Percentiles rank a stretch among this genome's conserved stretches.
Evolutionary conservation across 345 rosid species (phyloP).

Genomic region (Lepidium sativum): DNA sequence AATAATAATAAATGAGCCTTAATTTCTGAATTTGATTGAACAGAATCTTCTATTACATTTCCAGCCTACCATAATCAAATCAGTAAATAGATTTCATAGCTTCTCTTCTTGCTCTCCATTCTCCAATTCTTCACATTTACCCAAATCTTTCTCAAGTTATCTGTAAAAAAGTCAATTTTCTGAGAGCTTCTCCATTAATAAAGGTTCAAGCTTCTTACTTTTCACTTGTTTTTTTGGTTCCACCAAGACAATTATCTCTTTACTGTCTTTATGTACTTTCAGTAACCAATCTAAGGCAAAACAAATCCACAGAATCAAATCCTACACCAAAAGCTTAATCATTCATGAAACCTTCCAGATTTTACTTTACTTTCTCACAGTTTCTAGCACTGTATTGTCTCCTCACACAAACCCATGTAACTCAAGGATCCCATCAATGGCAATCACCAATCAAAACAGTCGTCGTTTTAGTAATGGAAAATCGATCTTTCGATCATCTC

Average conservation of each 20-base stretch:
- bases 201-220: not conserved
- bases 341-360: constrained; percentile 26
- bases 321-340: not conserved
- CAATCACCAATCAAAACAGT: constrained; percentile 69
- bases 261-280: constrained; percentile 14
- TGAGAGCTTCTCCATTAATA: not conserved
- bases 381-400: constrained; percentile 38
- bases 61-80: constrained; percentile 12
- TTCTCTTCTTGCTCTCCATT: constrained; percentile 5
- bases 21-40: constrained; percentile 5
- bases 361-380: constrained; percentile 34
- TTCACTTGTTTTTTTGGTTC: not conserved
- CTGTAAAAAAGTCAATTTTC: not conserved
- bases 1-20: not conserved
- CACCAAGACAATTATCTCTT: not conserved
- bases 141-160: not conserved
- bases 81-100: constrained; percentile 12
- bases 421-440: constrained; percentile 32
- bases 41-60: constrained; percentile 21
- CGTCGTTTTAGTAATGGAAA: constrained; percentile 82
- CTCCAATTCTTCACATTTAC: constrained; percentile 18
- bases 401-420: constrained; percentile 21
- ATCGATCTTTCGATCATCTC: constrained; percentile 89
- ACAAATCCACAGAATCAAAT: constrained; percentile 27
- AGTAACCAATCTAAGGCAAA: constrained; percentile 18